Evolutionary conservation across 495 filamentous ascomycete species (phyloP).

Genomic region (Glarea lozoyensis): DNA sequence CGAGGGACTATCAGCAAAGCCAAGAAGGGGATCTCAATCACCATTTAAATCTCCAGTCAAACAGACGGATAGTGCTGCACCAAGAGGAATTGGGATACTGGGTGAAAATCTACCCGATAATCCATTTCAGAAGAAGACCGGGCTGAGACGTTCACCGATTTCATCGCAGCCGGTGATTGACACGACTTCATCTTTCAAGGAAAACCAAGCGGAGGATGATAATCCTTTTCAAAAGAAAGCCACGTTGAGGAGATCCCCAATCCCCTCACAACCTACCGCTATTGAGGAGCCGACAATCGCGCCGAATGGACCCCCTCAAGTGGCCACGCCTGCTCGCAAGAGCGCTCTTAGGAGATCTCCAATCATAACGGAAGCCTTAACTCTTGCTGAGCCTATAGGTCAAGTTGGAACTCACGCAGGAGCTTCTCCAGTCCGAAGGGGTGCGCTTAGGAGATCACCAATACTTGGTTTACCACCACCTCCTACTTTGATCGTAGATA

Average conservation of each 20-base stretch:
- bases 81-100: neutral
- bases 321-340: too few relatives aligned
- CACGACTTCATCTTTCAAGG: too few relatives aligned
- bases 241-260: conserved; percentile 14
- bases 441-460: too few relatives aligned
- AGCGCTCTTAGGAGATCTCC: too few relatives aligned
- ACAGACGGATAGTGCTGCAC: neutral
- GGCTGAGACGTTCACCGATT: conserved; percentile 12
- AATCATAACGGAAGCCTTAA: too few relatives aligned
- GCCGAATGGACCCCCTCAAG: too few relatives aligned
- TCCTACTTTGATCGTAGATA: too few relatives aligned
- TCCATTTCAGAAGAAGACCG: conserved; percentile 20
- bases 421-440: neutral
- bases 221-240: conserved; percentile 13
- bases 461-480: too few relatives aligned
- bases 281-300: too few relatives aligned
- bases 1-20: conserved; percentile 12
- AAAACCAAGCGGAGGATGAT: too few relatives aligned
- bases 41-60: conserved; percentile 8
- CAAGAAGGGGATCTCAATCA: conserved; percentile 17
- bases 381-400: too few relatives aligned
- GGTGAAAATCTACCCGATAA: conserved; percentile 4
- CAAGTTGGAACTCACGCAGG: neutral
- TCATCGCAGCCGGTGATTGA: conserved; percentile 2
- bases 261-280: conserved; percentile 6